Evolutionary conservation across 306 rosid species (phyloP).

Genomic region (Cicer chorassanicum): DNA sequence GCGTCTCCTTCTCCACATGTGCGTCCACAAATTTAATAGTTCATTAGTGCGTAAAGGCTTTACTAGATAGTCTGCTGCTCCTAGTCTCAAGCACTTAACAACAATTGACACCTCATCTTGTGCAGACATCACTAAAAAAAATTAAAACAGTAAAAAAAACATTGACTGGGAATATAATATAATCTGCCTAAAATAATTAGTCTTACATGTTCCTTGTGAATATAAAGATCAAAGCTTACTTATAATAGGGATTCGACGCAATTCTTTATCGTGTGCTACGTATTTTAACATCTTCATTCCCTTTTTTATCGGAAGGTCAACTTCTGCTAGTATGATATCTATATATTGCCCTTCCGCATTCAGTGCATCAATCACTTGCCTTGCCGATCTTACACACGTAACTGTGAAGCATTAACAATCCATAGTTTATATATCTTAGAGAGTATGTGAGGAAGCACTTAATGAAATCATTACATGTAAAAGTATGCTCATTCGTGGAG

Average conservation of each 20-base stretch:
- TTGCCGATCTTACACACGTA: slow-evolving; percentile 75
- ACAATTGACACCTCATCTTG: slow-evolving; percentile 93
- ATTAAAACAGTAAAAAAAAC: slow-evolving; percentile 45
- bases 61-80: slow-evolving; percentile 99
- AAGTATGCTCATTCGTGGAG: slow-evolving; percentile 1
- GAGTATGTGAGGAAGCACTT: slow-evolving; percentile 28
- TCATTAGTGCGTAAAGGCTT: slow-evolving; percentile 98
- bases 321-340: slow-evolving; percentile 89
- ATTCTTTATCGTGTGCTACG: slow-evolving; percentile 75
- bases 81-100: slow-evolving; percentile 96
- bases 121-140: slow-evolving; percentile 90
- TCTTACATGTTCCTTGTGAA: slow-evolving; percentile 25
- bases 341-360: slow-evolving; percentile 92
- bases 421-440: slow-evolving; percentile 30
- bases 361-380: slow-evolving; percentile 94
- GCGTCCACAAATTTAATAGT: slow-evolving; percentile 95
- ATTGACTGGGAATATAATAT: slow-evolving; percentile 43
- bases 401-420: slow-evolving; percentile 58
- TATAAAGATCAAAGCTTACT: slow-evolving; percentile 56
- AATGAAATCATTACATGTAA: slow-evolving; percentile 20
- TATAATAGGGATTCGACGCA: slow-evolving; percentile 89
- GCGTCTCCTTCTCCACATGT: slow-evolving; percentile 99
- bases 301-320: slow-evolving; percentile 85
- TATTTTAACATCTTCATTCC: slow-evolving; percentile 94
- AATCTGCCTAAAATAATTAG: slow-evolving; percentile 9